Base-by-base conservation (phyloP, 1,284 basidiomycete species). In the Xanthoconium separans region DNA sequence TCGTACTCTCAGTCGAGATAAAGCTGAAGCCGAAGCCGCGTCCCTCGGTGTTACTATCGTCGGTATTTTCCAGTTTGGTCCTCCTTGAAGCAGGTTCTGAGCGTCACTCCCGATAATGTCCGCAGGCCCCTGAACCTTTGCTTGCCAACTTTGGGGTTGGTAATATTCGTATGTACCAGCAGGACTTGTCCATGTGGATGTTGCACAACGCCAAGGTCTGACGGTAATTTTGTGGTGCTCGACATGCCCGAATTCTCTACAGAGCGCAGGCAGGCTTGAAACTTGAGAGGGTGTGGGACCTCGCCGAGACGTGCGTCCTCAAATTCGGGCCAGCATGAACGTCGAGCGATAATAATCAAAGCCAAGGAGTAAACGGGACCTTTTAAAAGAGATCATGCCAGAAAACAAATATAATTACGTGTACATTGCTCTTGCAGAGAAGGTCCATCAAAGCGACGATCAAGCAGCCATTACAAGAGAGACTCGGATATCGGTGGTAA, bases 141-240 rank as follows among this genome's bases (percentile, higher is more conserved):
- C 58, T 73, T 34, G 63, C 73, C 8, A 73, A 73, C 57, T 73
- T 65, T 47, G 71, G 73, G 30, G 66, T 64, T 5, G 72, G 72
- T 10, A 61, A 57, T 24, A 54, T 70, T 34, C 56, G 61, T 2
- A 55, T 58, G 53, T 72, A 73, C 55, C 43, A 65, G 24, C 56
- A 63, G 50, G 71, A 74, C 42, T 24, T 74, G 40, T 55, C 59
- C 9, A 72, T 73, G 72, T 61, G 61, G 56, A 44, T 63, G 7
- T 2, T 64, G 2, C 60, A 65, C 47, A 73, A 73, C 44, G 61
- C 61, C 48, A 3, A 22, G 18, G 3, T 22, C 55, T 62, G n/a
- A 68, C 22, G 11, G 6, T n/a, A 13, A 16, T 7, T 22, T 22
- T 22, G 22, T 4, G 22, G 22, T 22, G 22, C 22, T 22, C 4